A percentile compares a stretch with the other conserved stretches of the same genome.
Conservation (phyloP, 257 asterid species). For the Nemophila menziesii region DNA sequence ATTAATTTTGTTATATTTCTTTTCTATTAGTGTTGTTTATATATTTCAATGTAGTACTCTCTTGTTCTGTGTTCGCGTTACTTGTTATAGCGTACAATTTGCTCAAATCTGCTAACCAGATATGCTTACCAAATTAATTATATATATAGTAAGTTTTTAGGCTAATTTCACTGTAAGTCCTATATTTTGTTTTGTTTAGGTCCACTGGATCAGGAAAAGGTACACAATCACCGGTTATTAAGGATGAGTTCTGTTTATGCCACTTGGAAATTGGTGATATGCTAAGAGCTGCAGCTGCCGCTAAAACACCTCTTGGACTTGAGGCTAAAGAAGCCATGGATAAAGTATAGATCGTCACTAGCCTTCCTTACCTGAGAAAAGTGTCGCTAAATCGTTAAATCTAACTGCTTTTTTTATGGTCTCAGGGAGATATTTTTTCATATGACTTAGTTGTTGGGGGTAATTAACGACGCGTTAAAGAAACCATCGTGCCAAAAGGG, state of each 20-base stretch:
- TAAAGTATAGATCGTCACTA: slow-evolving; percentile 33
- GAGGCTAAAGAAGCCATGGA: slow-evolving; percentile 96
- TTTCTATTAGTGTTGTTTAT: too few relatives aligned
- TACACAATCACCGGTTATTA: slow-evolving; percentile 82
- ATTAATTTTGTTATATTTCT: too few relatives aligned
- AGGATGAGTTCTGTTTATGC: slow-evolving; percentile 84
- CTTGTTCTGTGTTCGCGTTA: too few relatives aligned
- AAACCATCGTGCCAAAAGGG: slow-evolving; percentile 91
- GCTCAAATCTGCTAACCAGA: too few relatives aligned
- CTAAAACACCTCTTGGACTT: slow-evolving; percentile 78
- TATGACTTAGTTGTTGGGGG: slow-evolving; percentile 90
- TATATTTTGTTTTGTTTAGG: slow-evolving; percentile 34
- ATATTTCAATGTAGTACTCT: too few relatives aligned
- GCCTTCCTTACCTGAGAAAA: background rate
- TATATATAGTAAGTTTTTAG: too few relatives aligned
- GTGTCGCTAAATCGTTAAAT: too few relatives aligned
- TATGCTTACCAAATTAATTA: too few relatives aligned
- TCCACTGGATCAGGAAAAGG: slow-evolving; percentile 95
- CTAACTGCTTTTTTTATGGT: slow-evolving; percentile 2
- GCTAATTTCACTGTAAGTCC: too few relatives aligned
- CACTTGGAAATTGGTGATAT: slow-evolving; percentile 96
- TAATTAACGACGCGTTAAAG: slow-evolving; percentile 83
- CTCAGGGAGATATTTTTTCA: slow-evolving; percentile 86
- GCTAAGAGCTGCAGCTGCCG: slow-evolving; percentile 93
- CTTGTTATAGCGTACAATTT: too few relatives aligned